Evolutionary conservation across 495 filamentous ascomycete species (phyloP), one percentile per base, ranked within the genome.

Genomic region (Lindgomyces ingoldianus): DNA sequence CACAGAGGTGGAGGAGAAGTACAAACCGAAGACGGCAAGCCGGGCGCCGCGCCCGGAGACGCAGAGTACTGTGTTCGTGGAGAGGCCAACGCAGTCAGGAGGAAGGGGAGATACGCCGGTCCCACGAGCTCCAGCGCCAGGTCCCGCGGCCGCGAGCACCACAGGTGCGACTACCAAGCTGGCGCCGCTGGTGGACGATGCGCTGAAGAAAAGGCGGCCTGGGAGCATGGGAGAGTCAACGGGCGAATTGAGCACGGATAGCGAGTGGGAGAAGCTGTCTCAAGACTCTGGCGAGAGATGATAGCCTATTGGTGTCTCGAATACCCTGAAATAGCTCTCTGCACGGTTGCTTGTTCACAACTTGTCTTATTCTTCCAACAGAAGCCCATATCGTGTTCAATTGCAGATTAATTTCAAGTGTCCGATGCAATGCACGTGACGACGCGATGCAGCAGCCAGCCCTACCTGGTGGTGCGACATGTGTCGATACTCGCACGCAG

Each of bases 181-280:
- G 25, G 65, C 54, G 21, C 62, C 57, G n/a, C 1, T 53, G 24
- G 64, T 42, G 4, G 65, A 65, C 12, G 67, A 70, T 10, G 67
- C 46, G 10, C n/a, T 65, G 58, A 66, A 57, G 70, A 70, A 65
- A 62, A 62, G 70, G 49, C 58, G n/a, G n/a, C n/a, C n/a, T n/a
- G n/a, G 57, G 54, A 72, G 70, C 51, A 49, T 58, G 33, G 65
- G 60, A 21, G 73, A 66, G 62, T 61, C 57, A 24, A 64, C 54
- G 47, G 71, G 74, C 29, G 72, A 76, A 24, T 45, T 74, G 33
- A 76, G 76, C 64, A 77, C 75, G 61, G 76, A 78, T 69, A 78
- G 76, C 58, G 76, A 78, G 61, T 78, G 76, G 76, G 76, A 78
- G 74, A 75, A 75, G 66, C 73, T 78, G 36, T 70, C 68, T 25